phyloP scores from a whole-genome alignment of 345 rosid species.

The Passiflora organensis region DNA sequence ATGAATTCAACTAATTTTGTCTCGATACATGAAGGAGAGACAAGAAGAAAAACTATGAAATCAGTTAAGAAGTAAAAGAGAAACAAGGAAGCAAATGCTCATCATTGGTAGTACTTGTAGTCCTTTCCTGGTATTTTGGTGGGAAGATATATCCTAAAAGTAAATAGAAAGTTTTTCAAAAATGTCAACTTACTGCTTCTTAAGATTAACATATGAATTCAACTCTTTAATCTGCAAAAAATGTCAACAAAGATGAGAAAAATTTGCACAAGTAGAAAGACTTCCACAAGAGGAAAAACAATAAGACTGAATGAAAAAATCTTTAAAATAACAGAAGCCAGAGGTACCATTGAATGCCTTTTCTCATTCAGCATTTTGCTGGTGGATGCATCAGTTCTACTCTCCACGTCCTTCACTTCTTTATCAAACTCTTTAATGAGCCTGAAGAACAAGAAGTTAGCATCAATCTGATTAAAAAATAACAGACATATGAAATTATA shows the following conservation, averaged over 20 bases:
- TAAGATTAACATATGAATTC: constrained; percentile 72
- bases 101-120: too few relatives aligned
- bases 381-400: constrained; percentile 55
- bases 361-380: constrained; percentile 67
- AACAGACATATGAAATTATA: background rate
- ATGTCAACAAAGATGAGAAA: constrained; percentile 18
- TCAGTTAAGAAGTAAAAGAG: too few relatives aligned
- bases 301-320: background rate
- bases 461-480: background rate
- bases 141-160: too few relatives aligned
- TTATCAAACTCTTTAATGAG: constrained; percentile 90
- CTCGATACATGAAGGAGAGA: too few relatives aligned
- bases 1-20: background rate
- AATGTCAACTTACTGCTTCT: constrained; percentile 53
- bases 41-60: too few relatives aligned
- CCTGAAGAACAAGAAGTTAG: constrained; percentile 40
- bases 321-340: background rate
- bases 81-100: too few relatives aligned
- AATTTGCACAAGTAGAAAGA: constrained; percentile 7
- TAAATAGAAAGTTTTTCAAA: constrained; percentile 9
- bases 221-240: constrained; percentile 68
- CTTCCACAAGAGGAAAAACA: background rate
- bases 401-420: constrained; percentile 68
- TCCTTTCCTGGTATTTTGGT: too few relatives aligned
- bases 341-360: constrained; percentile 73